Evolutionary conservation across 257 asterid species (phyloP), one percentile per base, ranked within the genome.

Genomic region (Phtheirospermum japonicum): DNA sequence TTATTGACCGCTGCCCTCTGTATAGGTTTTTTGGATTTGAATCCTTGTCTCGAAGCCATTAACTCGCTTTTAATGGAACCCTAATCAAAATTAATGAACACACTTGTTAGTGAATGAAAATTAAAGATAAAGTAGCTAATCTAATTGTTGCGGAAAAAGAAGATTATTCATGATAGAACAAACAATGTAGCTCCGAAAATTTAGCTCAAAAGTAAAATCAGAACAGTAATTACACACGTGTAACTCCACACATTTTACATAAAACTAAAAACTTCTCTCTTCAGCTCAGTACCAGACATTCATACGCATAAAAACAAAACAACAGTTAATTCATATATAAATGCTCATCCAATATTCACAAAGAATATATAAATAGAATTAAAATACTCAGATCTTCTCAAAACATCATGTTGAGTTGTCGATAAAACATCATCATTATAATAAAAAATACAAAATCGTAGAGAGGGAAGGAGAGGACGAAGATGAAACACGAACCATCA

Each of bases 1-100:
- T 55, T 77, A 52, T 50, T 77, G 31, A 54, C 65, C 10, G 64
- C 74, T 51, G 73, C 77, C 62, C 78, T 73, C 40, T 66, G 67
- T 69, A 70, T 80, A 63, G 76, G 78, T 76, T 61, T 87, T 65
- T 73, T 82, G 57, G 78, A 68, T 67, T 76, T 82, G 50, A 81
- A 51, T 65, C 80, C 90, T 65, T 67, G 87, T 67, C 77, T 87
- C 57, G 79, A n/a, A n/a, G n/a, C n/a, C n/a, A n/a, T n/a, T n/a
- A n/a, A n/a, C n/a, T n/a, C n/a, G n/a, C n/a, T n/a, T 64, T 45
- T 8, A 55, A 63, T 65, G 53, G 19, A 53, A 61, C 6, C 34
- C 30, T 63, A 52, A 57, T 33, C 59, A 56, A 62, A 49, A 0
- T 13, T 57, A 52, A 76, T 58, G 66, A 67, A 23, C 66, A n/a